Evolutionary conservation across 805 yeast genomes (phyloP), one percentile per base, ranked within the genome.

Genomic region (Cyberlindnera saturnus): DNA sequence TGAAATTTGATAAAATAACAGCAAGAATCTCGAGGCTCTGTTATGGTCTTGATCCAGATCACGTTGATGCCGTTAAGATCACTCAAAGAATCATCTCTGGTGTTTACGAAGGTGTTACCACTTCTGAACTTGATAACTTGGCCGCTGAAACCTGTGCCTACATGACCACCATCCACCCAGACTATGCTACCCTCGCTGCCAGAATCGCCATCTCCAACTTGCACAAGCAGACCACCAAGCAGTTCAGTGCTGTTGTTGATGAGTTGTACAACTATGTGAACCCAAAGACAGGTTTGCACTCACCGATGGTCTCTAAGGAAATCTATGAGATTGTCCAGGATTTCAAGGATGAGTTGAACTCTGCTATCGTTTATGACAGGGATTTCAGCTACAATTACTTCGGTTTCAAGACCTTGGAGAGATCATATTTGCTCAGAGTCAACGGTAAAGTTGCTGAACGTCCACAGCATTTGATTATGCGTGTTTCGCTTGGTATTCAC

Each of bases 141-240:
- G 90, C 98, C 39, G 97, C 98, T 36, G 99, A 93, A 67, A 89
- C 96, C 32, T 95, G 96, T 45, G 98, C 98, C 35, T 86, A 84
- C 61, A 87, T 93, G 96, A 89, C 97, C 46, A 91, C 98, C 11
- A 78, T 86, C 49, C 98, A 91, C 65, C 98, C 98, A n/a, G 98
- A 93, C 68, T 90, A 91, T 58, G 96, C 97, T 23, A 80, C 82
- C 35, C 74, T 89, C 56, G 97, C 97, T 42, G 97, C 98, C 31
- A 82, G 99, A 70, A 84, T 91, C 48, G 97, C 98, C 17, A 82
- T 93, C 43, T 86, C 96, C 34, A 88, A 88, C 64, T 74, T 93
- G 61, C 97, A 91, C 71, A 90, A 90, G 68, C 96, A 89, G 69
- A 90, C 97, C 41, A 85, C 88, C 47, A 85, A 86, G 65, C 84